Conservation (phyloP, 2,329 filamentous ascomycete species). For the Fusarium globosum region DNA sequence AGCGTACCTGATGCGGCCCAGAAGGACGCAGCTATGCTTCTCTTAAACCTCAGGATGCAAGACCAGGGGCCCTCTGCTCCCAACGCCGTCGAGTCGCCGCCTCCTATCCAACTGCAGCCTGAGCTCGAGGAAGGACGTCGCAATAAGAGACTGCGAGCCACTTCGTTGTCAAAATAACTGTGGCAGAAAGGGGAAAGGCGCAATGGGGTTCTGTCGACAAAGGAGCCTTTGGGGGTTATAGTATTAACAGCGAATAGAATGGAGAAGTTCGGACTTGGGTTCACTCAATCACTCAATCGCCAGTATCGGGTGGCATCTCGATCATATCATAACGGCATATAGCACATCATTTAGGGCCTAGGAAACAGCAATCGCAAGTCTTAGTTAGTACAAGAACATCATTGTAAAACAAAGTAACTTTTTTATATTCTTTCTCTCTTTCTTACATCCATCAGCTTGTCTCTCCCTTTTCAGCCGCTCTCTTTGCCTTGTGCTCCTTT, state of each 20-base stretch:
- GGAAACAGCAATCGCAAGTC: slow-evolving; percentile 17
- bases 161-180: slow-evolving; percentile 21
- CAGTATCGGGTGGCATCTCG: not conserved
- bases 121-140: slow-evolving; percentile 26
- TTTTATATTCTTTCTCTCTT: not conserved
- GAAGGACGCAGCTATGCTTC: slow-evolving; percentile 40
- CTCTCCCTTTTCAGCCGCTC: slow-evolving; percentile 59
- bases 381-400: slow-evolving; percentile 3
- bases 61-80: slow-evolving; percentile 5
- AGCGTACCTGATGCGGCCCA: slow-evolving; percentile 21
- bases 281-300: slow-evolving; percentile 6
- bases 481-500: slow-evolving; percentile 83
- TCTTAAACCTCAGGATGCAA: slow-evolving; percentile 36
- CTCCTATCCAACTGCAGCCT: not conserved
- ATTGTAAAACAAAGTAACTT: slow-evolving; percentile 5
- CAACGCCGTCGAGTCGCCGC: not conserved
- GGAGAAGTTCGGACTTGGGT: slow-evolving; percentile 21
- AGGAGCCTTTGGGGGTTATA: slow-evolving; percentile 27
- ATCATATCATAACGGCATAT: slow-evolving; percentile 2
- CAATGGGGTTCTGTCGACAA: not conserved
- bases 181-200: not conserved
- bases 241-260: slow-evolving; percentile 34
- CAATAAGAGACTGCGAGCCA: slow-evolving; percentile 38
- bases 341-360: not conserved
- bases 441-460: slow-evolving; percentile 4